Conservation (phyloP, 306 rosid species). For the Sindora glabra region DNA sequence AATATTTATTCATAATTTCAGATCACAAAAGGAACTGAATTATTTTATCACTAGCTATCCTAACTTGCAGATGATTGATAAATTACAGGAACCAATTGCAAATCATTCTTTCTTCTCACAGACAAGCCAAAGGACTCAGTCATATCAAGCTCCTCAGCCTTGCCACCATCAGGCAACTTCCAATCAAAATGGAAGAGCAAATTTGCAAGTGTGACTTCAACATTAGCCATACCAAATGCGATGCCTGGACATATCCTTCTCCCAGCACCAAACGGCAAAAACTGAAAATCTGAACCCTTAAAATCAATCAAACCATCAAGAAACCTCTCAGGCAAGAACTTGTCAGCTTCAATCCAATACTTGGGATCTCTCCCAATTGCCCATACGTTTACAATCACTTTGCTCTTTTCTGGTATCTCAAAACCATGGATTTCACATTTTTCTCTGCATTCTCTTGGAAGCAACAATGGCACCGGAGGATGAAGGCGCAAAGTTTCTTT, state of each 20-base stretch:
- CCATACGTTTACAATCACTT: conserved; percentile 9
- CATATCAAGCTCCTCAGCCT: conserved; percentile 14
- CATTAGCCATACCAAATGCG: not conserved
- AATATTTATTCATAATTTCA: too few species aligned
- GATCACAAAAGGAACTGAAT: too few species aligned
- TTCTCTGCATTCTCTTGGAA: conserved; percentile 17
- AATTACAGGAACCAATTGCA: not conserved
- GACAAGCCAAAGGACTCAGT: not conserved
- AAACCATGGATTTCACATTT: conserved; percentile 15
- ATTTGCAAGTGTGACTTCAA: conserved; percentile 5
- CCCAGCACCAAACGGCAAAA: conserved; percentile 26
- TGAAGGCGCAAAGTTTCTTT: conserved; percentile 21
- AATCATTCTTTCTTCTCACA: not conserved
- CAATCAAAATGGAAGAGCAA: conserved; percentile 23
- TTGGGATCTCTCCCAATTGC: conserved; percentile 17
- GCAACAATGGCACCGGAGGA: conserved; percentile 6
- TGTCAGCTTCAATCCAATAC: conserved; percentile 11
- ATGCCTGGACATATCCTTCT: conserved; percentile 32
- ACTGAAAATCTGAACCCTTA: conserved; percentile 5
- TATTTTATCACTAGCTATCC: too few species aligned
- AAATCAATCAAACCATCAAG: not conserved
- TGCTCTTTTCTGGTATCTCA: not conserved
- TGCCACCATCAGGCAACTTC: conserved; percentile 14
- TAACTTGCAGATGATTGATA: not conserved
- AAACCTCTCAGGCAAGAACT: conserved; percentile 10